phyloP scores from a whole-genome alignment of 23 red algal genomes.

The Gracilariopsis chorda region DNA sequence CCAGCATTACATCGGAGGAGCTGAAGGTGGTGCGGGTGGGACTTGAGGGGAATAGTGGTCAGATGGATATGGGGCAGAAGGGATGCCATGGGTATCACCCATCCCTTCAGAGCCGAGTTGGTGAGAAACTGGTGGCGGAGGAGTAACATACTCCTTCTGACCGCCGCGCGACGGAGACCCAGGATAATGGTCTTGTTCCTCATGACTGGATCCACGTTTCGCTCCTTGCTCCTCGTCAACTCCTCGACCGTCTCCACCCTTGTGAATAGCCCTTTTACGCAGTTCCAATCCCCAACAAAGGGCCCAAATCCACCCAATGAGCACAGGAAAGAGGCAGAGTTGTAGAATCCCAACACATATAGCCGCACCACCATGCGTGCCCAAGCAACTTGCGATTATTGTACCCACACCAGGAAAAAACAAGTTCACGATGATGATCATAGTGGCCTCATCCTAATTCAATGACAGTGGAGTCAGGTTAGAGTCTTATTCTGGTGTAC shows the following conservation, averaged over 20 bases:
- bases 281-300: slow-evolving; percentile 33
- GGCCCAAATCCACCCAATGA: slow-evolving; percentile 65
- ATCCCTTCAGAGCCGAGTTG: too few species aligned
- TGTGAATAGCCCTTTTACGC: neutral
- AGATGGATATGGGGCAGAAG: neutral
- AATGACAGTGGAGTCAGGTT: too few species aligned
- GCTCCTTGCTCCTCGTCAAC: neutral
- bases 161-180: too few species aligned
- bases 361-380: neutral
- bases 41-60: neutral
- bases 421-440: slow-evolving; percentile 37
- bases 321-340: neutral
- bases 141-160: too few species aligned
- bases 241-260: neutral
- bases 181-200: neutral
- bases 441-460: slow-evolving; percentile 1
- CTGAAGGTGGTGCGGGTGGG: neutral
- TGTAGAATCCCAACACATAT: slow-evolving; percentile 40
- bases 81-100: too few species aligned
- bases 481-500: too few species aligned
- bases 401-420: slow-evolving; percentile 60
- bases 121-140: too few species aligned
- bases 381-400: slow-evolving; percentile 40
- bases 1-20: neutral
- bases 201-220: neutral